Conservation (phyloP, 768 basidiomycete genomes). For the Rhizopogon sp. region DNA sequence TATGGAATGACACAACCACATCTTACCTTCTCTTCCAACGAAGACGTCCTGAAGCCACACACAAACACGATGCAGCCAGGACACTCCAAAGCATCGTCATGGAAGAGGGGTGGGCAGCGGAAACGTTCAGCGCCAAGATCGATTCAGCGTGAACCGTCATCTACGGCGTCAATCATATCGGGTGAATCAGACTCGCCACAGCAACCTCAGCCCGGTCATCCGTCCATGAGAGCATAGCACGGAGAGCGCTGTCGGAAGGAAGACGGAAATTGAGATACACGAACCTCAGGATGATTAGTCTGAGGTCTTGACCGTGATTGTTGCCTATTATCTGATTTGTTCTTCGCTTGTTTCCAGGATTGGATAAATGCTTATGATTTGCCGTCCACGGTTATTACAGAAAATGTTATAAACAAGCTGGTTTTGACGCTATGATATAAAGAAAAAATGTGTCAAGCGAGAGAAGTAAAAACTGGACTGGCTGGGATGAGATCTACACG, state of each 20-base stretch:
- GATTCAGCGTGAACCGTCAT: conserved; percentile 18
- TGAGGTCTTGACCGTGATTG: background rate
- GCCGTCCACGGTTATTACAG: background rate
- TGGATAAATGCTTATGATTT: background rate
- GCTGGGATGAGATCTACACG: background rate
- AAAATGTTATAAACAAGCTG: background rate
- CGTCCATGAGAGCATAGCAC: conserved; percentile 17
- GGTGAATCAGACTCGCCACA: conserved; percentile 9
- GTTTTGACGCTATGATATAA: background rate
- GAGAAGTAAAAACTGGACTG: background rate
- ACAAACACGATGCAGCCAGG: conserved; percentile 7
- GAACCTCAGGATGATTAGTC: background rate
- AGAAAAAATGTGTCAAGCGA: background rate
- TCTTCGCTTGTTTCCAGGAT: no score
- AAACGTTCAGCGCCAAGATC: conserved; percentile 9
- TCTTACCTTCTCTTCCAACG: background rate
- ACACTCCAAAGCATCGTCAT: background rate
- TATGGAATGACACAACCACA: conserved; percentile 11
- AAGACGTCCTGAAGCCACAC: background rate
- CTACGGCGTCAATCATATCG: conserved; percentile 15
- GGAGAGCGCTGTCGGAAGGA: conserved; percentile 21
- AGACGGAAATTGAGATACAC: conserved; percentile 12
- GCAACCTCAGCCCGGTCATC: background rate
- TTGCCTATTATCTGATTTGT: no score
- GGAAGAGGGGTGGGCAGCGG: background rate